A percentile compares a stretch with the other conserved stretches of the same genome.
phyloP scores from a whole-genome alignment of 2,329 filamentous ascomycete species.

The Chaetomiaceae sp. region DNA sequence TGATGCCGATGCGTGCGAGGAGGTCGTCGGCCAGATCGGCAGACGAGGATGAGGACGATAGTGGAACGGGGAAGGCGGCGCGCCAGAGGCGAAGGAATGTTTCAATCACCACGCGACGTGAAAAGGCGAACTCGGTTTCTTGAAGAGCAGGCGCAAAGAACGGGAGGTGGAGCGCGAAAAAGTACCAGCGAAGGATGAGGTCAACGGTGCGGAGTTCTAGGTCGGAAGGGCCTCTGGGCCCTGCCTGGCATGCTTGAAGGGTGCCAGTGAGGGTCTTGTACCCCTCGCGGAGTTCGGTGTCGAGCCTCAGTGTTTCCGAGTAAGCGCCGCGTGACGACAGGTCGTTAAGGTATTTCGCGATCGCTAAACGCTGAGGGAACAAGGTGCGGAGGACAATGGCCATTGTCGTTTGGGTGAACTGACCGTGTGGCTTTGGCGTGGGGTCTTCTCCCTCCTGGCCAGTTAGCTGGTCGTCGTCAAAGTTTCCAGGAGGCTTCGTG shows the following conservation, averaged over 20 bases:
- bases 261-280: constrained; percentile 40
- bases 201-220: constrained; percentile 46
- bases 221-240: constrained; percentile 25
- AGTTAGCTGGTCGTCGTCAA: constrained; percentile 45
- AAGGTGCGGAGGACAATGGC: constrained; percentile 40
- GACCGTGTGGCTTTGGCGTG: constrained; percentile 30
- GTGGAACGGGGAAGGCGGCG: constrained; percentile 32
- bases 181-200: constrained; percentile 49
- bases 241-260: constrained; percentile 28
- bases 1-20: constrained; percentile 37
- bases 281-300: constrained; percentile 37
- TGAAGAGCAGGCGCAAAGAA: constrained; percentile 40
- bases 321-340: constrained; percentile 35
- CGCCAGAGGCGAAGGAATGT: constrained; percentile 45
- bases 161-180: constrained; percentile 53
- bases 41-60: constrained; percentile 1
- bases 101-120: constrained; percentile 46
- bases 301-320: constrained; percentile 42
- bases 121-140: constrained; percentile 47
- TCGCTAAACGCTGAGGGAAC: constrained; percentile 40
- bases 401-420: constrained; percentile 40
- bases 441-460: constrained; percentile 24
- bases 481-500: constrained; percentile 45
- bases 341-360: constrained; percentile 25
- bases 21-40: constrained; percentile 25